Conservation (phyloP, 768 basidiomycete genomes). For the Podaxis sp. region DNA sequence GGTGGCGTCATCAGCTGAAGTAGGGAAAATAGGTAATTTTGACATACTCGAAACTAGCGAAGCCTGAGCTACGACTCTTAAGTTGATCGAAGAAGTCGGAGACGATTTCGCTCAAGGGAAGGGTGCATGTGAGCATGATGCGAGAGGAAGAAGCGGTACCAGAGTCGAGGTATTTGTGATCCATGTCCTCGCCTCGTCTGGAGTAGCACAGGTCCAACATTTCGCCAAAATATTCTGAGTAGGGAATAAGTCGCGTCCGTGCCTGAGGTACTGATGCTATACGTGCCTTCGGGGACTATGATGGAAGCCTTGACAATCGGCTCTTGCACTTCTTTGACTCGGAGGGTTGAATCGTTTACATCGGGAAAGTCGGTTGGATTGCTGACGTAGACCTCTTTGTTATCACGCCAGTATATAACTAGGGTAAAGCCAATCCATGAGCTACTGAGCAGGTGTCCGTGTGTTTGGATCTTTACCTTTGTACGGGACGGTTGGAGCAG, state of each 20-base stretch:
- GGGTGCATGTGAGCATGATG: slow-evolving; percentile 72
- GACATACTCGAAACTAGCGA: slow-evolving; percentile 86
- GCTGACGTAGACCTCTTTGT: slow-evolving; percentile 60
- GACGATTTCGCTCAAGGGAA: slow-evolving; percentile 93
- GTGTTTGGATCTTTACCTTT: slow-evolving; percentile 46
- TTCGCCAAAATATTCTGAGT: slow-evolving; percentile 82
- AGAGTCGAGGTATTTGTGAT: slow-evolving; percentile 79
- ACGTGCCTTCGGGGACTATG: slow-evolving; percentile 83
- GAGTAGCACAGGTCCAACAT: slow-evolving; percentile 94
- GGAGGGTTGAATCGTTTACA: slow-evolving; percentile 50
- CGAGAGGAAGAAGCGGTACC: slow-evolving; percentile 50
- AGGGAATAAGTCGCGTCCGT: not conserved
- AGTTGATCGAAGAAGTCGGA: slow-evolving; percentile 94
- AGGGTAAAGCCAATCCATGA: not conserved
- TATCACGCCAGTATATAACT: slow-evolving; percentile 68
- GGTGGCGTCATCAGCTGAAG: not conserved
- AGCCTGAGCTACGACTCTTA: slow-evolving; percentile 89
- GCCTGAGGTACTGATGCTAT: not conserved
- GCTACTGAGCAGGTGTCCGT: not conserved
- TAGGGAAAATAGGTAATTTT: not conserved
- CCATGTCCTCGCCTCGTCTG: slow-evolving; percentile 79
- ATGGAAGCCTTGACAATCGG: slow-evolving; percentile 93
- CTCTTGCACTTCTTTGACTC: slow-evolving; percentile 79
- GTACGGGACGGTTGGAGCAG: slow-evolving; percentile 94
- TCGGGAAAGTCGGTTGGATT: slow-evolving; percentile 98